These are phyloP conservation scores for Insectozyma bohioensis DNA, from an alignment of 1,139 yeast species.

Conservation along the genomic window DNA sequence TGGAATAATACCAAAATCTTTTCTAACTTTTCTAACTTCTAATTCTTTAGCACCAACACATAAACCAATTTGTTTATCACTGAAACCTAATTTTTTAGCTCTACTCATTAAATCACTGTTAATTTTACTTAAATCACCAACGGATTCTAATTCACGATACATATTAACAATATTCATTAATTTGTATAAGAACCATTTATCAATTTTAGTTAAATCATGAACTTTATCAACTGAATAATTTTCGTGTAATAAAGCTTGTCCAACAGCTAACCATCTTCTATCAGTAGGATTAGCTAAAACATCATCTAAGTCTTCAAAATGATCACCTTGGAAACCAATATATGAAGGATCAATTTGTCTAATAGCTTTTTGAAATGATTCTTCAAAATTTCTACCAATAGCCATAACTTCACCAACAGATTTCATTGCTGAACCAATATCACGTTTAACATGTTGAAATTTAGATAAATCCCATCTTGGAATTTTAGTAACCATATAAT, in stretches of 20 bases:
- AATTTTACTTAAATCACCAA: constrained; percentile 57
- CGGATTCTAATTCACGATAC: constrained; percentile 61
- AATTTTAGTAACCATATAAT: constrained; percentile 95
- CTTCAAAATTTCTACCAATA: constrained; percentile 97
- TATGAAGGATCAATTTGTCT: constrained; percentile 95
- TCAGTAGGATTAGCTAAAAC: constrained; percentile 96
- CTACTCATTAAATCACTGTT: constrained; percentile 42
- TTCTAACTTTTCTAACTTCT: constrained; percentile 81
- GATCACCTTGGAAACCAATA: constrained; percentile 89
- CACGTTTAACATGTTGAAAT: constrained; percentile 53
- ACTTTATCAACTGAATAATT: constrained; percentile 92
- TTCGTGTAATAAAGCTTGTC: constrained; percentile 74
- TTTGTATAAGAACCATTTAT: constrained; percentile 94
- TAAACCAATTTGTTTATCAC: constrained; percentile 92
- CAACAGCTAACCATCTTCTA: constrained; percentile 94
- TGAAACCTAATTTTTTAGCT: constrained; percentile 92
- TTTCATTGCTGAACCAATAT: constrained; percentile 76
- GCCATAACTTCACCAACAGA: constrained; percentile 99
- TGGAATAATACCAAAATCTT: constrained; percentile 77
- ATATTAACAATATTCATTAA: constrained; percentile 70
- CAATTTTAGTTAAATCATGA: constrained; percentile 90
- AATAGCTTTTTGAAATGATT: constrained; percentile 96
- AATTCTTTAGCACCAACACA: constrained; percentile 89
- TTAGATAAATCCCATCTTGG: constrained; percentile 99
- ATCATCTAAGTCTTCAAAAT: constrained; percentile 81